Conservation (phyloP, 768 basidiomycete species). For the Mycena haematopus region DNA sequence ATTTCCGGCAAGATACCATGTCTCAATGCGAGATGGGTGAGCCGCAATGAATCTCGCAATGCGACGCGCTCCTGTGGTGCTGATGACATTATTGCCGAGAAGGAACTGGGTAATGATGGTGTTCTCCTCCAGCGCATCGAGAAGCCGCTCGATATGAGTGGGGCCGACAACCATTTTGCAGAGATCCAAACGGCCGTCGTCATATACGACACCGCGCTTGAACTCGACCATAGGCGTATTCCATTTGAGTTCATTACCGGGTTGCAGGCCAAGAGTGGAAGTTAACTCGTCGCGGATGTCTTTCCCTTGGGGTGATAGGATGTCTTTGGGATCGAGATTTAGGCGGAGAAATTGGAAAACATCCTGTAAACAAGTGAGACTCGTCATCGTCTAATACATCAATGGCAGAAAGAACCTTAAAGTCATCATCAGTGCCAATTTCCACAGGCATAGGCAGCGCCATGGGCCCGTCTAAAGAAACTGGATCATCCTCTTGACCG, state of each 20-base stretch:
- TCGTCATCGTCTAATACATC: background rate
- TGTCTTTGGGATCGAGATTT: slow-evolving; percentile 26
- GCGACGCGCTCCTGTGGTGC: slow-evolving; percentile 24
- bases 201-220: slow-evolving; percentile 30
- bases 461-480: slow-evolving; percentile 23
- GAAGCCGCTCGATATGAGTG: slow-evolving; percentile 27
- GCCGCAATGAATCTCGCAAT: slow-evolving; percentile 26
- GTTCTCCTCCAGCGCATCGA: slow-evolving; percentile 27
- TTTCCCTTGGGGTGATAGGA: slow-evolving; percentile 10
- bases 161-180: slow-evolving; percentile 32
- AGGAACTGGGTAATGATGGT: slow-evolving; percentile 26
- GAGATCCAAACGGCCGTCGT: slow-evolving; percentile 28
- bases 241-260: slow-evolving; percentile 22
- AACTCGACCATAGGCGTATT: slow-evolving; percentile 30
- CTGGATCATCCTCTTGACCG: slow-evolving; percentile 24
- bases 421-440: slow-evolving; percentile 23
- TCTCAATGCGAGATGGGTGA: slow-evolving; percentile 29
- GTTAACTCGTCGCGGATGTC: slow-evolving; percentile 17
- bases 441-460: slow-evolving; percentile 28
- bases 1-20: slow-evolving; percentile 30
- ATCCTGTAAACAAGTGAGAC: slow-evolving; percentile 8
- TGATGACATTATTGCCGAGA: slow-evolving; percentile 30
- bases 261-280: slow-evolving; percentile 16
- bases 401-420: slow-evolving; percentile 6
- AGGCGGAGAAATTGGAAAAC: slow-evolving; percentile 26